These are phyloP conservation scores for Eucalyptus cladocalyx DNA, from an alignment of 345 rosid genomes.

Conservation along the genomic window DNA sequence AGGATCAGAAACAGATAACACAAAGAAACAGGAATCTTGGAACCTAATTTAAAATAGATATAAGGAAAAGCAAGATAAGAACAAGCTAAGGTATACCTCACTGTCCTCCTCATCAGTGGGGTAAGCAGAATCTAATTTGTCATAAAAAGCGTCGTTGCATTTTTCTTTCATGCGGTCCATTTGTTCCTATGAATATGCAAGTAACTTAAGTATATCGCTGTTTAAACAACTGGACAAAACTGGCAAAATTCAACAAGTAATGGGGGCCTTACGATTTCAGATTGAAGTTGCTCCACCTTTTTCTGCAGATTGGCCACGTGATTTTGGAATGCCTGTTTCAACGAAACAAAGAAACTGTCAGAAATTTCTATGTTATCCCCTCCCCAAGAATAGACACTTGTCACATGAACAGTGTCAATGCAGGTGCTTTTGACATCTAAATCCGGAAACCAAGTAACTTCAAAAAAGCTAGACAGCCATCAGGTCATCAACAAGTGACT, in stretches of 20 bases:
- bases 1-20: background rate
- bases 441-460: background rate
- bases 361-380: background rate
- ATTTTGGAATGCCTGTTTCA: slow-evolving; percentile 59
- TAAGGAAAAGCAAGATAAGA: background rate
- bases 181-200: slow-evolving; percentile 31
- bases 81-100: slow-evolving; percentile 11
- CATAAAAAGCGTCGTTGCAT: slow-evolving; percentile 48
- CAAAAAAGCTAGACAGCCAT: background rate
- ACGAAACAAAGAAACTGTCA: background rate
- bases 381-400: background rate
- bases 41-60: background rate
- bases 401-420: background rate
- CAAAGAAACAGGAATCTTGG: background rate
- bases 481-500: background rate
- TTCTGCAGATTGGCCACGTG: slow-evolving; percentile 43
- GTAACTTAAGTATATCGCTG: background rate
- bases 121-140: slow-evolving; percentile 58
- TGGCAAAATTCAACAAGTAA: background rate
- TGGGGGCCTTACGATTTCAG: slow-evolving; percentile 56
- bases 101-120: slow-evolving; percentile 47
- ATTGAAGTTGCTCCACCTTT: slow-evolving; percentile 54
- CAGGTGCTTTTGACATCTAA: background rate
- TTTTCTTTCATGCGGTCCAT: slow-evolving; percentile 41
- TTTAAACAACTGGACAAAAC: background rate